These are phyloP conservation scores for Eucalyptus marginata DNA, from an alignment of 345 rosid genomes.

Conservation along the genomic window DNA sequence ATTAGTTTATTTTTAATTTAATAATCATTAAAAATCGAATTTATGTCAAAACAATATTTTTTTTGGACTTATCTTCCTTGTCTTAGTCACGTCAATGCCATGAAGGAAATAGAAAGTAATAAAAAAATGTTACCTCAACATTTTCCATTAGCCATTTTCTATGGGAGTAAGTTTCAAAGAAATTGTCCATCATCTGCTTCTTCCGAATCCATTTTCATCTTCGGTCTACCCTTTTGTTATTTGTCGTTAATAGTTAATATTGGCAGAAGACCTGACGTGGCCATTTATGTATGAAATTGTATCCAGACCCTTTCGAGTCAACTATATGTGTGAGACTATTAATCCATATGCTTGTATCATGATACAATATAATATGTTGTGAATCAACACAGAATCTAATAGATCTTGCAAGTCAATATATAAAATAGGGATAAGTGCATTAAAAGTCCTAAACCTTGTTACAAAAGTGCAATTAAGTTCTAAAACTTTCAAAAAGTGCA, in stretches of 20 bases:
- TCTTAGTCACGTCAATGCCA: too few species aligned
- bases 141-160: too few species aligned
- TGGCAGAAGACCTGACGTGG: neutral
- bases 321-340: neutral
- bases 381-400: neutral
- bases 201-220: neutral
- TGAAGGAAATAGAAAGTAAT: too few species aligned
- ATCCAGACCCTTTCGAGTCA: neutral
- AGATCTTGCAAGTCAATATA: neutral
- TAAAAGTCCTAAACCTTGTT: too few species aligned
- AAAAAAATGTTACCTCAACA: too few species aligned
- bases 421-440: too few species aligned
- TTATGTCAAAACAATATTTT: too few species aligned
- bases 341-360: neutral
- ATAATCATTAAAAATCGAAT: too few species aligned
- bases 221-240: neutral
- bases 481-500: too few species aligned
- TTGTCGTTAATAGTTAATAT: neutral
- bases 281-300: neutral
- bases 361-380: neutral
- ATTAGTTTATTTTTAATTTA: too few species aligned
- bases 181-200: neutral
- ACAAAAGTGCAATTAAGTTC: accelerated
- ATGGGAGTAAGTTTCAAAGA: neutral
- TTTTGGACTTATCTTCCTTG: too few species aligned